Evolutionary conservation across 176 grass and related monocot species (phyloP).

Genomic region (Puya raimondii): DNA sequence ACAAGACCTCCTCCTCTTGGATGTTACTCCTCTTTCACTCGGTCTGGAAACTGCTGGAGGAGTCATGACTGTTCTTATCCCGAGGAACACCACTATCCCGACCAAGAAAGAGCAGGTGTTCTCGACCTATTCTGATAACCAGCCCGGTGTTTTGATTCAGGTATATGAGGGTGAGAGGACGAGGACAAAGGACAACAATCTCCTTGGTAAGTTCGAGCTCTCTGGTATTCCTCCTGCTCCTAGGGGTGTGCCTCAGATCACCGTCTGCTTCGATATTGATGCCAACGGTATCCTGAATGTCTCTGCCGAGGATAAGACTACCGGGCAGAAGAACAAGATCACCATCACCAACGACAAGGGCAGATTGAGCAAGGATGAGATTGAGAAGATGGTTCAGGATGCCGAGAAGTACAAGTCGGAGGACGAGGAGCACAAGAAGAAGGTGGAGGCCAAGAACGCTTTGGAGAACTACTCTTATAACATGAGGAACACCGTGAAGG

Average conservation of each 20-base stretch:
- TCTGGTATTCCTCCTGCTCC: too few relatives aligned
- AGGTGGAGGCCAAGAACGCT: constrained; percentile 5
- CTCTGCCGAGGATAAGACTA: constrained; percentile 13
- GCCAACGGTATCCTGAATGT: not conserved
- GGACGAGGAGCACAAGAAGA: constrained; percentile 19
- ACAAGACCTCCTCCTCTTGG: constrained; percentile 9
- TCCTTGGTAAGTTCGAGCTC: constrained; percentile 7
- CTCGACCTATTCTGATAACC: constrained; percentile 1
- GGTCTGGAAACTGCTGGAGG: not conserved
- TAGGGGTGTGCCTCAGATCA: too few relatives aligned
- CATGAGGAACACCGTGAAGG: constrained; percentile 3
- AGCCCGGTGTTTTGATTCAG: constrained; percentile 15
- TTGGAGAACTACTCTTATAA: not conserved
- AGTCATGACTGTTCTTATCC: constrained; percentile 10
- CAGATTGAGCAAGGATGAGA: constrained; percentile 19
- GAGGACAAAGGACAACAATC: constrained; percentile 5
- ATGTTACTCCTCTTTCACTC: not conserved
- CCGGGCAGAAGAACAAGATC: constrained; percentile 2
- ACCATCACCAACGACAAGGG: not conserved
- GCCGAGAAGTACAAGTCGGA: constrained; percentile 6
- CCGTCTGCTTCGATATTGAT: too few relatives aligned
- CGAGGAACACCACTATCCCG: constrained; percentile 9
- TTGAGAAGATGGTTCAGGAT: constrained; percentile 17
- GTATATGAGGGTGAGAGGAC: constrained; percentile 13
- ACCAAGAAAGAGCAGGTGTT: not conserved